Evolutionary conservation across 2,329 filamentous ascomycete genomes (phyloP), one percentile per base, ranked within the genome.

Genomic region (Colletotrichum acutatum): DNA sequence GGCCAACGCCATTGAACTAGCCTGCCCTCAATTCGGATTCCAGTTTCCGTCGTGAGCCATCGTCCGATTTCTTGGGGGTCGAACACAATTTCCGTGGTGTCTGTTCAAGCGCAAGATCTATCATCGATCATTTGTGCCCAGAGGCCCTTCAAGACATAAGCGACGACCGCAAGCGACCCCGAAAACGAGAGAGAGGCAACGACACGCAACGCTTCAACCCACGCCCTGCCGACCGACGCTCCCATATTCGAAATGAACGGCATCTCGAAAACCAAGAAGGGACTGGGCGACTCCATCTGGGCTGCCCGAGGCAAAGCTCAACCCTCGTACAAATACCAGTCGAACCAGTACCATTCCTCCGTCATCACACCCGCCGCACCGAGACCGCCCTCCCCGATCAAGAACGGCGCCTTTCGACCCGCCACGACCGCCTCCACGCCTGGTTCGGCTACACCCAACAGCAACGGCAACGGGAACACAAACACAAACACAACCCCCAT

Each of bases 221-320:
- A 8, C 16, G 8, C 32, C 49, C n/a, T 5, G 28, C 22, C 32
- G 5, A 19, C 24, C 6, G 2, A 34, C n/a, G 3, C 22, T 5
- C 30, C 57, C 3, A 28, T 19, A 26, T 22, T 24, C 6, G 9
- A 3, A 3, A 30, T 42, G 42, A n/a, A 22, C 24, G 53, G 16
- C 19, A 67, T 71, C 49, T 57, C 61, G 28, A 62, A 61, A 5
- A 26, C 61, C 2, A 58, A 70, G 12, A 65, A 68, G 42, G 69
- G 73, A 24, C 26, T 72, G 19, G 34, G 19, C 24, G 57, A 54
- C 66, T 71, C 74, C 4, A 72, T 72, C 14, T 75, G 74, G 74
- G 74, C 74, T 14, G 62, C 63, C 6, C 56, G 68, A 26, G 66
- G 61, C 14, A 66, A 65, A 22, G 24, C 69, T n/a, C 46, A 57